phyloP scores from a whole-genome alignment of 768 basidiomycete genomes.

The Naganishia friedmannii region DNA sequence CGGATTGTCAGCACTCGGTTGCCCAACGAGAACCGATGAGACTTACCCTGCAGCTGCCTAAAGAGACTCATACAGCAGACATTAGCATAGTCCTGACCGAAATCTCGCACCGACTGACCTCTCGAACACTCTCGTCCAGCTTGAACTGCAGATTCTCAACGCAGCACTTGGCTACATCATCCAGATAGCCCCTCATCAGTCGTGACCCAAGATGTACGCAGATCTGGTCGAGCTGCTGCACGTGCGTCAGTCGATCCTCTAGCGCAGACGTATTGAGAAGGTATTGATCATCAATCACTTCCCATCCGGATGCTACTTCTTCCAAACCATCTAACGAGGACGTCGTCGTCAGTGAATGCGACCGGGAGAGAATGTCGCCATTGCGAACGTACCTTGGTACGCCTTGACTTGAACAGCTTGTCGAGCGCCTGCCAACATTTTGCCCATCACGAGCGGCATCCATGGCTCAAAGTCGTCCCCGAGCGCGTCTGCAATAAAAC shows the following conservation, averaged over 20 bases:
- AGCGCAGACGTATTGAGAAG: constrained; percentile 15
- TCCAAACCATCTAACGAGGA: background rate
- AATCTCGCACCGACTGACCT: background rate
- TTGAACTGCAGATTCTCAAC: constrained; percentile 23
- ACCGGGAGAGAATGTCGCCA: background rate
- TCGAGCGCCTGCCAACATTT: background rate
- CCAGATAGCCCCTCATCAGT: constrained; percentile 6
- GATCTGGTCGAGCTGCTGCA: background rate
- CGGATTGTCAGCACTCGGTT: background rate
- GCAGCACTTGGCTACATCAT: constrained; percentile 14
- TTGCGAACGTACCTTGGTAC: background rate
- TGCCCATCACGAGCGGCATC: constrained; percentile 24
- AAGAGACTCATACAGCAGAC: background rate
- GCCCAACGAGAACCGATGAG: background rate
- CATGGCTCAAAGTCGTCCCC: constrained; percentile 23
- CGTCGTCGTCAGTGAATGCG: background rate
- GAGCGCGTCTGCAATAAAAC: constrained; percentile 16
- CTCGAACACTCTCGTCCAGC: constrained; percentile 24
- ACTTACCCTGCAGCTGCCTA: constrained; percentile 16
- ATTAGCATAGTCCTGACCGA: background rate
- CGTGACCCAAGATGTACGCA: constrained; percentile 1
- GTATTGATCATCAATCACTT: constrained; percentile 19
- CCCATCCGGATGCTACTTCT: constrained; percentile 6
- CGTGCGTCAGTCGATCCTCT: constrained; percentile 11
- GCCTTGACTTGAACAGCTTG: constrained; percentile 7